phyloP scores from a whole-genome alignment of 2,329 filamentous ascomycete genomes.

The Thelonectria olida region DNA sequence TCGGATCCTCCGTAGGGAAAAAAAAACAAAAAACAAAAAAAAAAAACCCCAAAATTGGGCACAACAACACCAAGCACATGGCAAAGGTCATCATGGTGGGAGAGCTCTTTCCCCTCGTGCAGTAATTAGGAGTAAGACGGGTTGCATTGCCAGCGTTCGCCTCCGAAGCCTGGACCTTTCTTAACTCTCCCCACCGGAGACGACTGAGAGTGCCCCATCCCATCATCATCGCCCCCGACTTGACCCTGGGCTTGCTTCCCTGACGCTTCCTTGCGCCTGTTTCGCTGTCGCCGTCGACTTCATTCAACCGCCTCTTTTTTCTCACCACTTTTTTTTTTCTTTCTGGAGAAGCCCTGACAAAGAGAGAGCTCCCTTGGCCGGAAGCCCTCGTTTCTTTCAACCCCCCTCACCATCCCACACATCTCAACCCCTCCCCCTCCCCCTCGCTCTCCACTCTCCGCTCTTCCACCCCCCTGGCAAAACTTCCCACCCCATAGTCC shows the following conservation, averaged over 20 bases:
- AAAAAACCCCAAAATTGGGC: background rate
- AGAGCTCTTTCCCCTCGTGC: conserved; percentile 1
- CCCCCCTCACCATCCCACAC: conserved; percentile 19
- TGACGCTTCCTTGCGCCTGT: conserved; percentile 19
- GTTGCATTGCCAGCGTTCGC: conserved; percentile 11
- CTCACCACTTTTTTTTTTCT: background rate
- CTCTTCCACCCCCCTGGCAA: conserved; percentile 19
- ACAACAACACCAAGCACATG: too few relatives aligned
- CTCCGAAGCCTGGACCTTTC: conserved; percentile 12
- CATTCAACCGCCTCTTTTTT: conserved; percentile 8
- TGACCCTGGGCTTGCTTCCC: background rate
- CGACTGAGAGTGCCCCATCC: background rate
- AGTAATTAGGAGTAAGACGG: background rate
- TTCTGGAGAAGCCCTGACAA: background rate
- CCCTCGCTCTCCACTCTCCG: conserved; percentile 22
- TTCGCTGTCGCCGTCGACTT: conserved; percentile 15
- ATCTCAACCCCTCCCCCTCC: conserved; percentile 18
- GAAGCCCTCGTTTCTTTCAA: conserved; percentile 29
- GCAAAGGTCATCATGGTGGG: background rate
- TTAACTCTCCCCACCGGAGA: conserved; percentile 10
- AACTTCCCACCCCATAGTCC: conserved; percentile 23
- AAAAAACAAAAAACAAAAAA: background rate
- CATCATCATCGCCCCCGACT: conserved; percentile 20
- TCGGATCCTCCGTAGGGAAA: background rate
- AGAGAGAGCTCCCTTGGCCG: conserved; percentile 16